These are phyloP conservation scores for Amniculicola lignicola DNA, from an alignment of 495 filamentous ascomycete genomes.

Conservation along the genomic window DNA sequence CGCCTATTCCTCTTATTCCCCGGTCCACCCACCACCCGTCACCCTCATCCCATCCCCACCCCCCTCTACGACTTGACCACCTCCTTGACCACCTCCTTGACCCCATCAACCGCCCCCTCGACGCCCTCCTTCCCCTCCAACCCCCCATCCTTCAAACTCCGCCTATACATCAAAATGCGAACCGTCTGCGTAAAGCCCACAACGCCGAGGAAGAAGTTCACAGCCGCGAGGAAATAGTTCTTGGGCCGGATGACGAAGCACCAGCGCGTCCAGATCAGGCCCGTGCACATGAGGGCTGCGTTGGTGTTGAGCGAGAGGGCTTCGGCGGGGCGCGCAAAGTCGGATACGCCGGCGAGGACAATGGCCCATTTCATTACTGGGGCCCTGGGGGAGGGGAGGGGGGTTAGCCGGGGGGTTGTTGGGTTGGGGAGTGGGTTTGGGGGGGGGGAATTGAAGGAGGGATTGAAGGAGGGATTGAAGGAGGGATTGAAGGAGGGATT, in stretches of 20 bases:
- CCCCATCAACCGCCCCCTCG: slow-evolving; percentile 51
- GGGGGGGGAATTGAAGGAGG: not conserved
- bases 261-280: slow-evolving; percentile 96
- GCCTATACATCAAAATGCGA: slow-evolving; percentile 69
- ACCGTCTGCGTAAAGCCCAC: slow-evolving; percentile 79
- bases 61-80: slow-evolving; percentile 28
- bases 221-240: slow-evolving; percentile 89
- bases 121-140: too few relatives aligned
- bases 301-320: slow-evolving; percentile 92
- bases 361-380: slow-evolving; percentile 97
- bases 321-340: slow-evolving; percentile 88
- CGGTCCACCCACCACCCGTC: too few relatives aligned
- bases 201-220: slow-evolving; percentile 95
- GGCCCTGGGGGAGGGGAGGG: slow-evolving; percentile 59
- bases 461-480: not conserved
- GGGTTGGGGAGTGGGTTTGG: too few relatives aligned
- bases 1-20: too few relatives aligned
- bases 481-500: too few relatives aligned
- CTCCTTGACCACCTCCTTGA: slow-evolving; percentile 49
- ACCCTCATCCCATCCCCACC: too few relatives aligned
- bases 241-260: slow-evolving; percentile 93
- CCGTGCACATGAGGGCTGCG: slow-evolving; percentile 79
- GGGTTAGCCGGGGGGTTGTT: slow-evolving; percentile 1
- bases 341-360: slow-evolving; percentile 86
- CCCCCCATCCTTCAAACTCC: slow-evolving; percentile 60